Percentiles rank a stretch among this genome's conserved stretches.
phyloP scores from a whole-genome alignment of 2,329 filamentous ascomycete genomes.

The Sclerotinia glacialis region DNA sequence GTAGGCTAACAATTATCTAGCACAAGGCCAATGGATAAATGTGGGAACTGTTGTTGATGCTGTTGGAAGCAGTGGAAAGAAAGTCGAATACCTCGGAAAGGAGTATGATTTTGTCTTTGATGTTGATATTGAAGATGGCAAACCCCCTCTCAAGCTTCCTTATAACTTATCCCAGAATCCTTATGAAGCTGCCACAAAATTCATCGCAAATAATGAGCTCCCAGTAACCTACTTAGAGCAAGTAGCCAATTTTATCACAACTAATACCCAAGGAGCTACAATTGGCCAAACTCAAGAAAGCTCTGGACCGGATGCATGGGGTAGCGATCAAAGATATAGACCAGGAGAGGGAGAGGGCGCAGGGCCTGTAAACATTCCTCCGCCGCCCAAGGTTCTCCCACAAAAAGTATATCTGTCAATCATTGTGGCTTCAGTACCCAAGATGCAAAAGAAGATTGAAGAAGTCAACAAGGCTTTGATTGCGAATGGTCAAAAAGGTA shows the following conservation, averaged over 20 bases:
- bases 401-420: constrained; percentile 79
- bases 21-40: constrained; percentile 73
- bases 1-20: constrained; percentile 33
- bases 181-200: constrained; percentile 87
- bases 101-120: constrained; percentile 97
- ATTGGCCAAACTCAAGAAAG: constrained; percentile 60
- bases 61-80: constrained; percentile 76
- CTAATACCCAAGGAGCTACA: constrained; percentile 83
- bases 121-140: constrained; percentile 92
- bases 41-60: constrained; percentile 94
- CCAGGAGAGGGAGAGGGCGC: constrained; percentile 68
- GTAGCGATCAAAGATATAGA: constrained; percentile 73
- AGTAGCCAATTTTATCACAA: constrained; percentile 86
- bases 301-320: constrained; percentile 63
- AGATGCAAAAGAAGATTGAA: constrained; percentile 72
- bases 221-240: constrained; percentile 85
- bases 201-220: constrained; percentile 84
- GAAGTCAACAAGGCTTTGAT: constrained; percentile 74
- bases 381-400: constrained; percentile 61
- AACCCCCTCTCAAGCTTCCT: constrained; percentile 87
- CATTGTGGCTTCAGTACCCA: constrained; percentile 65
- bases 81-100: constrained; percentile 72
- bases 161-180: constrained; percentile 92
- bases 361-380: constrained; percentile 39
- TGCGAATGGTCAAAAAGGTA: constrained; percentile 66